A percentile compares a stretch with the other conserved stretches of the same genome.
Evolutionary conservation across 352 stramenopile species (phyloP).

Genomic region (Aphanomyces euteiches): DNA sequence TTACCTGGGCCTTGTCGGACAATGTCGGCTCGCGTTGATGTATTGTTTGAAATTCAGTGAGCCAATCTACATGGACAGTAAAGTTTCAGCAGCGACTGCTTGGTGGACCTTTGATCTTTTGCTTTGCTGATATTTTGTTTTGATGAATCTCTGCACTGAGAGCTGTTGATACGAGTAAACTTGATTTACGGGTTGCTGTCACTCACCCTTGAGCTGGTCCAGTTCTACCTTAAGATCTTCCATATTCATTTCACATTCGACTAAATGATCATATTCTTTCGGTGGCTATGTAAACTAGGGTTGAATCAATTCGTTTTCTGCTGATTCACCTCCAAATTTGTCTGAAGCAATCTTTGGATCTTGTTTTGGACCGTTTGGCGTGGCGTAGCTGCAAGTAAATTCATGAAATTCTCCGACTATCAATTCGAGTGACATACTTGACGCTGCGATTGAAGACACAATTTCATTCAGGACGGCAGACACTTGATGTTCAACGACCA

Average conservation of each 20-base stretch:
- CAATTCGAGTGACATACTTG: not conserved
- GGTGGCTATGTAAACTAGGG: slow-evolving; percentile 1
- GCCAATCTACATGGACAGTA: slow-evolving; percentile 37
- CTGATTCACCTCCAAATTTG: not conserved
- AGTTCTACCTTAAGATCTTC: not conserved
- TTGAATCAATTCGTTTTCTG: not conserved
- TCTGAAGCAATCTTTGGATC: no score
- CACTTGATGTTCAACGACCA: not conserved
- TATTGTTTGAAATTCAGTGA: slow-evolving; percentile 49
- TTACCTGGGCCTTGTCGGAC: slow-evolving; percentile 60
- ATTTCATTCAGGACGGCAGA: not conserved
- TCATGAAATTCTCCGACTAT: no score
- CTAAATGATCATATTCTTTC: slow-evolving; percentile 23
- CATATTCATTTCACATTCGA: slow-evolving; percentile 25
- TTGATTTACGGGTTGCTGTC: not conserved
- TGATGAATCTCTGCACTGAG: slow-evolving; percentile 30
- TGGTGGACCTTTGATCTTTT: slow-evolving; percentile 43
- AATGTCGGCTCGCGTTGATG: slow-evolving; percentile 55
- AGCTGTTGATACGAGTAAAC: slow-evolving; percentile 3
- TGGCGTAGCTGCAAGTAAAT: no score
- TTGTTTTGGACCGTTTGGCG: no score
- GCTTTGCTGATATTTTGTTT: slow-evolving; percentile 53
- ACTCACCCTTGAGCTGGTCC: slow-evolving; percentile 10
- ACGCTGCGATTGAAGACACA: not conserved
- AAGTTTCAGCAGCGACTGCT: not conserved